phyloP scores from a whole-genome alignment of 2,329 filamentous ascomycete genomes.

The Penicillium sp. region DNA sequence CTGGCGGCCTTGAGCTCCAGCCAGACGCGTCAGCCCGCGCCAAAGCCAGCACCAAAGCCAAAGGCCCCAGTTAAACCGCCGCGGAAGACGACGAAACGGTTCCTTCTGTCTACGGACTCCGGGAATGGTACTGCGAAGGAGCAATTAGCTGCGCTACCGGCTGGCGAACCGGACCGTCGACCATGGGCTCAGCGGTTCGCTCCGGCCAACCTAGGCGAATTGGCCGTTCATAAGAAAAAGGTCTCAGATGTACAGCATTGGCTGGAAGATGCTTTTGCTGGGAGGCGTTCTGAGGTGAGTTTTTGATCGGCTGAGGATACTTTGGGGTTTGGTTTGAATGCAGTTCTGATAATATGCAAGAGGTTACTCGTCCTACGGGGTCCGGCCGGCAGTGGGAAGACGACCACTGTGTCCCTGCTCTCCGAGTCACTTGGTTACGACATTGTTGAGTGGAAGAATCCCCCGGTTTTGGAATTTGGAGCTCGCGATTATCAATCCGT shows the following conservation, averaged over 20 bases:
- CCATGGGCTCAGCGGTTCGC: conserved; percentile 89
- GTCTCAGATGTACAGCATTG: conserved; percentile 80
- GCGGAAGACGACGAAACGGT: conserved; percentile 25
- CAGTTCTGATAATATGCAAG: conserved; percentile 52
- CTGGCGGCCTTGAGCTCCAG: conserved; percentile 2
- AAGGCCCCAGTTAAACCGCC: conserved; percentile 5
- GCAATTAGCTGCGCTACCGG: conserved; percentile 11
- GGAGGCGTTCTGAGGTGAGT: conserved; percentile 47
- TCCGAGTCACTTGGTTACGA: conserved; percentile 73
- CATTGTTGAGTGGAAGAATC: conserved; percentile 88
- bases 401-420: conserved; percentile 76
- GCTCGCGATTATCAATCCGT: conserved; percentile 66
- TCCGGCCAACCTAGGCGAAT: conserved; percentile 71
- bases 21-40: conserved; percentile 10
- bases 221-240: conserved; percentile 94
- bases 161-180: conserved; percentile 50
- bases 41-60: conserved; percentile 14
- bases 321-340: background rate
- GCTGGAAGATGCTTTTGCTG: conserved; percentile 71
- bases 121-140: background rate
- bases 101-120: conserved; percentile 22
- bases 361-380: conserved; percentile 82
- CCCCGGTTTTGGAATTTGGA: conserved; percentile 60
- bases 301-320: background rate
- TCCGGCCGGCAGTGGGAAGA: conserved; percentile 88